Percentiles rank a stretch among this genome's conserved stretches.
phyloP scores from a whole-genome alignment of 495 filamentous ascomycete species.

The Barbatosphaeria neglecta region DNA sequence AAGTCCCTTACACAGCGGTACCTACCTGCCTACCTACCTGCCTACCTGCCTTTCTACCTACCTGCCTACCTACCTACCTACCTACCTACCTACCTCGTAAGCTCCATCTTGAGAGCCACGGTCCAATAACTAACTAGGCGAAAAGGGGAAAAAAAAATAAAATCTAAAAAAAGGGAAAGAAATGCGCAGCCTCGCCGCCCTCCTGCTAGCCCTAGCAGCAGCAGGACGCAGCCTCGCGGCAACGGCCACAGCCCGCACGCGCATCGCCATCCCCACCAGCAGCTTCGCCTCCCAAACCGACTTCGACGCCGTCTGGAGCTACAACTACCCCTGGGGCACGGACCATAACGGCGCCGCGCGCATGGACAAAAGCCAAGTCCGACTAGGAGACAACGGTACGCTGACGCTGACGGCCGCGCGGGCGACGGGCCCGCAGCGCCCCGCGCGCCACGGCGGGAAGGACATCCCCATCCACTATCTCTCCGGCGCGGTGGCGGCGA shows the following conservation, averaged over 20 bases:
- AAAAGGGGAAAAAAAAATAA: too few relatives aligned
- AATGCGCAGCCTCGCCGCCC: too few relatives aligned
- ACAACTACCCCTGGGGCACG: conserved; percentile 37
- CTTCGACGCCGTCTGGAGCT: conserved; percentile 41
- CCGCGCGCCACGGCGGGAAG: conserved; percentile 32
- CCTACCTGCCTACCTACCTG: too few relatives aligned
- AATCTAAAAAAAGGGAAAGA: too few relatives aligned
- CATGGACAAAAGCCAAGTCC: conserved; percentile 34
- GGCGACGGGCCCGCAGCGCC: conserved; percentile 28
- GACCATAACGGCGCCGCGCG: conserved; percentile 47
- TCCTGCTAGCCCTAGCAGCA: too few relatives aligned
- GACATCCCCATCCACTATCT: conserved; percentile 43
- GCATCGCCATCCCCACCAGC: conserved; percentile 39
- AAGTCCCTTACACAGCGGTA: too few relatives aligned
- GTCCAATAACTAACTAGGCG: too few relatives aligned
- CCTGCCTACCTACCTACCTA: too few relatives aligned
- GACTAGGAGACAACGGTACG: conserved; percentile 19
- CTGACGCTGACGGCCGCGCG: conserved; percentile 36
- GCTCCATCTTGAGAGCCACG: too few relatives aligned
- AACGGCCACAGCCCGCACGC: conserved; percentile 6
- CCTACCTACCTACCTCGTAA: too few relatives aligned
- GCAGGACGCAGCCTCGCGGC: conserved; percentile 6
- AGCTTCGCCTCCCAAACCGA: conserved; percentile 39
- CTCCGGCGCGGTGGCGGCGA: conserved; percentile 36
- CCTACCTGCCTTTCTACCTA: too few relatives aligned